Evolutionary conservation across 495 filamentous ascomycete genomes (phyloP).

Genomic region (Aspergillus sclerotiicarbonarius): DNA sequence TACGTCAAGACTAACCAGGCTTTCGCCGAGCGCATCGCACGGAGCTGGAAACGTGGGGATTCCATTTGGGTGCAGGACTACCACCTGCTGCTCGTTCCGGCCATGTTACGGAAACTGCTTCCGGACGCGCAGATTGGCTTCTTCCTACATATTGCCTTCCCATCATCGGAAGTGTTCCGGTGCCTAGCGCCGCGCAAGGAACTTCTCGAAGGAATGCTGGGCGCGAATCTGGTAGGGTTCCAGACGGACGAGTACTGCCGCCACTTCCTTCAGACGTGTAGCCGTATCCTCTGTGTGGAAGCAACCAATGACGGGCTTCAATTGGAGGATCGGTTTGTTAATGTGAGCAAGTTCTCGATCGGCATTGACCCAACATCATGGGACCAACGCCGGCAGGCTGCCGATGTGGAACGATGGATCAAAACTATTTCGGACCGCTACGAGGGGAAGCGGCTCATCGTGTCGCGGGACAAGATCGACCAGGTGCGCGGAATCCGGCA

Average conservation of each 20-base stretch:
- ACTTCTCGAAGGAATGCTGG: constrained; percentile 85
- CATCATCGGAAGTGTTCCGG: constrained; percentile 90
- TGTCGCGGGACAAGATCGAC: constrained; percentile 90
- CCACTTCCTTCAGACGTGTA: constrained; percentile 93
- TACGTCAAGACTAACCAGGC: constrained; percentile 88
- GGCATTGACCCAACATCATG: constrained; percentile 82
- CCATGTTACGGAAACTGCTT: constrained; percentile 79
- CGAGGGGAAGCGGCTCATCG: constrained; percentile 80
- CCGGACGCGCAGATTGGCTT: constrained; percentile 93
- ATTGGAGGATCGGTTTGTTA: constrained; percentile 88
- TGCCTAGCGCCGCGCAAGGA: constrained; percentile 82
- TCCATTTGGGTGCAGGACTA: constrained; percentile 95
- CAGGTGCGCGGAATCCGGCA: constrained; percentile 85
- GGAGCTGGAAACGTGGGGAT: constrained; percentile 88
- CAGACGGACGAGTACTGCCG: constrained; percentile 89
- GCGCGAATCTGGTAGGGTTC: constrained; percentile 86
- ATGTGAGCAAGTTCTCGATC: constrained; percentile 64
- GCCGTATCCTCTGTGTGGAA: constrained; percentile 79
- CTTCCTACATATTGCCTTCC: constrained; percentile 92
- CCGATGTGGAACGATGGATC: constrained; percentile 74
- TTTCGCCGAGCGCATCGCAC: constrained; percentile 83
- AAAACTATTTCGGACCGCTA: constrained; percentile 75
- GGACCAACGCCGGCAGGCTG: constrained; percentile 65
- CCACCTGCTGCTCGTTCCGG: constrained; percentile 86
- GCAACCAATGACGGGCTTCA: constrained; percentile 84